Base-by-base conservation (phyloP, 2,329 filamentous ascomycete genomes). In the Penicillium aurantiogriseum region DNA sequence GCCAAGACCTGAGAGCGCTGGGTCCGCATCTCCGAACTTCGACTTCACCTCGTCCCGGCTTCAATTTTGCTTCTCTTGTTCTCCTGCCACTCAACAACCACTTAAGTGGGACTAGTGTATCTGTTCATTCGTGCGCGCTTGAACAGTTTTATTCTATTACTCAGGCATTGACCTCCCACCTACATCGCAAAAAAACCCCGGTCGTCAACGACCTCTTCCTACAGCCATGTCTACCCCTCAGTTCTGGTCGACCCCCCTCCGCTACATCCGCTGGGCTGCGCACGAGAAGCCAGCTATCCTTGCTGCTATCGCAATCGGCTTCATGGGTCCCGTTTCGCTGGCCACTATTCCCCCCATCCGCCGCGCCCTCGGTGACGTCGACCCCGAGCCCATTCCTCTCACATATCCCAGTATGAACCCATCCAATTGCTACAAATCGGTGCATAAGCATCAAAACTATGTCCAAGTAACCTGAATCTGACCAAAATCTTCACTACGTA, bases 241-340 rank as follows among this genome's bases (percentile, higher is more conserved):
- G 70, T 97, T 99, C 88, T 97, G 89, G 86, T 83, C 86, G 65
- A 83, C 85, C 58, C 94, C 94, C 63, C 71, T 95, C 74, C 87
- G 87, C 69, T 97, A 96, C 86, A 79, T 90, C 70, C 88, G 88
- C 77, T 97, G 92, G 91, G 87, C 92, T 52, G 84, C 90, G 50
- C 88, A 91, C 79, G 88, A 94, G 77, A 90, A 89, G 76, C 94
- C 94, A 51, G 92, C 92, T 58, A 89, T 92, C 80, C 96, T 97
- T 83, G 97, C 87, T 84, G 91, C 90, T 68, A 80, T 91, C 70
- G 72, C 90, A 57, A 79, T 97, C 65, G 93, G 90, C 67, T 80
- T 77, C 63, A 69, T 85, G 54, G 92, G 92, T 11, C 94, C 93
- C 36, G 76, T 89, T 56, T 79, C 85, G 57, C 79, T 96, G 62